Evolutionary conservation across 169 alveolate species (phyloP).

Genomic region (Cryptosporidium sp.): DNA sequence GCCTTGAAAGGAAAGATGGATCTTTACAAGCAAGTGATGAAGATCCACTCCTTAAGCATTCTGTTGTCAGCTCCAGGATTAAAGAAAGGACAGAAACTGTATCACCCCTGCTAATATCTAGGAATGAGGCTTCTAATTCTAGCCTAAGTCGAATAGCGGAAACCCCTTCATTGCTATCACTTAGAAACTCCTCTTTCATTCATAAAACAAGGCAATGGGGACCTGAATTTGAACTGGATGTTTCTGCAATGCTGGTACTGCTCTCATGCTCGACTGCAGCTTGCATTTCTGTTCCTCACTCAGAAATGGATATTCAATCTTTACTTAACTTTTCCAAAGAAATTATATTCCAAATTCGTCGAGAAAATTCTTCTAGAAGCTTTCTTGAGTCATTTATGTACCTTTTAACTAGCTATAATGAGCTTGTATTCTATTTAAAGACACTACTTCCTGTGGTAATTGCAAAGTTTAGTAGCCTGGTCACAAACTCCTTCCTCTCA

Average conservation of each 20-base stretch:
- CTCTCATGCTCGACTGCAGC: slow-evolving; percentile 54
- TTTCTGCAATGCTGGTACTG: slow-evolving; percentile 10
- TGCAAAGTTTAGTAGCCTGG: slow-evolving; percentile 17
- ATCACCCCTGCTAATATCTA: background rate
- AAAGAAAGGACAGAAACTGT: background rate
- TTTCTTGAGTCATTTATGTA: slow-evolving; percentile 68
- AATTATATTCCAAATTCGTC: background rate
- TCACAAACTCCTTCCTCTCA: slow-evolving; percentile 4
- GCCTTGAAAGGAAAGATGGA: slow-evolving; percentile 27
- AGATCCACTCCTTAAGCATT: background rate
- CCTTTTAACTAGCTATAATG: slow-evolving; percentile 35
- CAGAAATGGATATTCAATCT: slow-evolving; percentile 8
- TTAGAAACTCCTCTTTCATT: slow-evolving; percentile 46
- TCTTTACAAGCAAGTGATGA: background rate
- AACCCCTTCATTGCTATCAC: background rate
- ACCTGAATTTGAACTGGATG: slow-evolving; percentile 39
- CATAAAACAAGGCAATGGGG: slow-evolving; percentile 68
- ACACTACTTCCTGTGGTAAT: slow-evolving; percentile 34
- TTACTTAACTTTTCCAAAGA: background rate
- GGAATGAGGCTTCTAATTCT: background rate
- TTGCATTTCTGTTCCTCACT: slow-evolving; percentile 42
- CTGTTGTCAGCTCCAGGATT: slow-evolving; percentile 29
- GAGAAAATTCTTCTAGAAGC: slow-evolving; percentile 50
- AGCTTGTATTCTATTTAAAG: slow-evolving; percentile 35
- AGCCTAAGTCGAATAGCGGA: background rate